phyloP scores from a whole-genome alignment of 768 basidiomycete species.

The Boletus vinaceobasis region DNA sequence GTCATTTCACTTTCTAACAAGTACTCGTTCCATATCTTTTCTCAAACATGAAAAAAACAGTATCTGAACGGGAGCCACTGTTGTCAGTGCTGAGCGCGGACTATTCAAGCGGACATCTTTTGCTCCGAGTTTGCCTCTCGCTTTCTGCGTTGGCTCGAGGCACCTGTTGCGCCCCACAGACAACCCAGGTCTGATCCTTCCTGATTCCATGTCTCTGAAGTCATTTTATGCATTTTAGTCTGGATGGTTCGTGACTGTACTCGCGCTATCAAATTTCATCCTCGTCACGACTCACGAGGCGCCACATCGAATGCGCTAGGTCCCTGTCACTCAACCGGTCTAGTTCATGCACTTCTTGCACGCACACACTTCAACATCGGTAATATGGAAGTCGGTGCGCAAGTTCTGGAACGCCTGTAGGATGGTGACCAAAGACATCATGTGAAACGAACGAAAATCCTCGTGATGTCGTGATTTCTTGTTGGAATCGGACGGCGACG shows the following conservation, averaged over 20 bases:
- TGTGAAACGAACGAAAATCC: not conserved
- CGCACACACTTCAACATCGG: not conserved
- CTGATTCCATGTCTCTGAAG: not conserved
- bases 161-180: not conserved
- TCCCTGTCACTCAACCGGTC: not conserved
- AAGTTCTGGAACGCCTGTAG: not conserved
- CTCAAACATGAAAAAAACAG: not conserved
- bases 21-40: constrained; percentile 2
- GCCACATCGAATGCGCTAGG: not conserved
- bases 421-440: not conserved
- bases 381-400: constrained; percentile 3
- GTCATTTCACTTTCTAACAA: constrained; percentile 9
- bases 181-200: not conserved
- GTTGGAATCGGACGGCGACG: not conserved
- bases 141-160: not conserved
- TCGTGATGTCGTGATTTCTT: not conserved
- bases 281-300: not conserved
- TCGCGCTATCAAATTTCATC: not conserved
- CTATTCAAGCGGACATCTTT: not conserved
- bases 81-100: not conserved
- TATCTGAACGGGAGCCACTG: not conserved
- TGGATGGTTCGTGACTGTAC: not conserved
- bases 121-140: not conserved
- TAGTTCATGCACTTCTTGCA: not conserved
- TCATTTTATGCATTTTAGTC: not conserved